Conservation (phyloP, 164 flowering plant species). For the Chimonanthus praecox region DNA sequence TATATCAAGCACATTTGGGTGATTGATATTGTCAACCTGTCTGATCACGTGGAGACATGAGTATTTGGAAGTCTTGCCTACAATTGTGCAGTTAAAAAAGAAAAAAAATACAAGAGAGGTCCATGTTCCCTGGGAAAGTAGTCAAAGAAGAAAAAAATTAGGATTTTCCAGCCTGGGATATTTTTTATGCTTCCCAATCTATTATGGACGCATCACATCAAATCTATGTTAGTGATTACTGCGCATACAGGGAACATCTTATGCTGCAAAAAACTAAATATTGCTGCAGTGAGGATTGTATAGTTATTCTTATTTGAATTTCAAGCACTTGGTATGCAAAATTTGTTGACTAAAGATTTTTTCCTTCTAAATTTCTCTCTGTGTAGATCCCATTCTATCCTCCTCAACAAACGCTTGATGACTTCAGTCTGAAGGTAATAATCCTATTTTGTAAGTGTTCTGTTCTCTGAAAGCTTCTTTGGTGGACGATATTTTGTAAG, state of each 20-base stretch:
- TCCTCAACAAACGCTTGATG: constrained; percentile 79
- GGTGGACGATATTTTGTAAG: too few relatives aligned
- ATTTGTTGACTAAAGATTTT: constrained; percentile 4
- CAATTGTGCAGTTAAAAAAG: not conserved
- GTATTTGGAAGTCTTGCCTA: not conserved
- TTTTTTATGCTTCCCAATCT: not conserved
- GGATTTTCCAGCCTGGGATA: not conserved
- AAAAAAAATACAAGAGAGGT: not conserved
- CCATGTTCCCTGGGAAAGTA: not conserved
- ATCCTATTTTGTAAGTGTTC: too few relatives aligned
- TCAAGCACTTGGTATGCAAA: not conserved
- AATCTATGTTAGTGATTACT: too few relatives aligned
- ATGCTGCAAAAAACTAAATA: not conserved
- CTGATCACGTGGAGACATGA: not conserved
- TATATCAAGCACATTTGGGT: too few relatives aligned
- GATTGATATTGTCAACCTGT: not conserved
- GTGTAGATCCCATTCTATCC: constrained; percentile 86
- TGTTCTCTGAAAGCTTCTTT: too few relatives aligned
- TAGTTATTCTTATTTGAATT: not conserved
- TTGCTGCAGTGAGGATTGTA: not conserved
- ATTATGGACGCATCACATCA: not conserved
- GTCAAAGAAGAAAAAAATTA: not conserved
- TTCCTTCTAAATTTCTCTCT: not conserved
- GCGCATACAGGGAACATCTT: not conserved
- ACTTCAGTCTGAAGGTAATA: constrained; percentile 67